Conservation (phyloP, 2,329 filamentous ascomycete genomes). For the Aspergillus fructus region DNA sequence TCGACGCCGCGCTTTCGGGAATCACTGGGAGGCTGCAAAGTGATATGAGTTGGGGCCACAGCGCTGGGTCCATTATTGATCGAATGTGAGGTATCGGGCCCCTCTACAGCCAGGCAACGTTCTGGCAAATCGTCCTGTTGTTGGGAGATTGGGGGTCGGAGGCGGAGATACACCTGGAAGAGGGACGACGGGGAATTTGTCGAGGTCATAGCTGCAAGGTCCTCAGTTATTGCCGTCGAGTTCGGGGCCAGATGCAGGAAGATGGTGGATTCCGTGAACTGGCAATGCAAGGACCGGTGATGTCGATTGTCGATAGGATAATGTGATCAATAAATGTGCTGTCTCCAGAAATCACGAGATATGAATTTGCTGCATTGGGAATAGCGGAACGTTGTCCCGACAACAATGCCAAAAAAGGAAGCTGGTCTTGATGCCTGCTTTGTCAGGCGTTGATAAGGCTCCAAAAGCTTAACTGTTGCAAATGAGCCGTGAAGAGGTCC, state of each 20-base stretch:
- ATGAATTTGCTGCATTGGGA: constrained; percentile 11
- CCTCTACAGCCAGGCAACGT: constrained; percentile 77
- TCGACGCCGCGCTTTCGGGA: constrained; percentile 82
- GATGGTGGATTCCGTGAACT: not conserved
- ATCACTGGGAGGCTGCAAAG: constrained; percentile 77
- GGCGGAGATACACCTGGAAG: constrained; percentile 87
- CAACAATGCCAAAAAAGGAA: constrained; percentile 13
- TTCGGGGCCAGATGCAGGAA: constrained; percentile 1
- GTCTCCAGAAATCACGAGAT: constrained; percentile 11
- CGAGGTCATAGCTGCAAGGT: constrained; percentile 35
- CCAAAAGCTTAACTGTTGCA: no score
- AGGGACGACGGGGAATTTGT: constrained; percentile 59
- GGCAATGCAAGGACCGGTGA: constrained; percentile 7
- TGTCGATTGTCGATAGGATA: not conserved
- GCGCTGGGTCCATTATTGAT: constrained; percentile 30
- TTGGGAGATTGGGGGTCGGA: constrained; percentile 63
- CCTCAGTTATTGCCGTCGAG: constrained; percentile 1
- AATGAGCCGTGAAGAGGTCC: not conserved
- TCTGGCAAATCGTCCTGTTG: constrained; percentile 47
- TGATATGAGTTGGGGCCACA: constrained; percentile 64
- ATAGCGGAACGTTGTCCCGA: constrained; percentile 17
- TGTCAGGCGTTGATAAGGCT: constrained; percentile 6
- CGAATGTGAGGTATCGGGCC: constrained; percentile 35
- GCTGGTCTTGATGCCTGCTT: constrained; percentile 4
- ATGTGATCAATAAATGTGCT: constrained; percentile 7